phyloP scores from a whole-genome alignment of 2,329 filamentous ascomycete genomes.

The Colletotrichum sp. region DNA sequence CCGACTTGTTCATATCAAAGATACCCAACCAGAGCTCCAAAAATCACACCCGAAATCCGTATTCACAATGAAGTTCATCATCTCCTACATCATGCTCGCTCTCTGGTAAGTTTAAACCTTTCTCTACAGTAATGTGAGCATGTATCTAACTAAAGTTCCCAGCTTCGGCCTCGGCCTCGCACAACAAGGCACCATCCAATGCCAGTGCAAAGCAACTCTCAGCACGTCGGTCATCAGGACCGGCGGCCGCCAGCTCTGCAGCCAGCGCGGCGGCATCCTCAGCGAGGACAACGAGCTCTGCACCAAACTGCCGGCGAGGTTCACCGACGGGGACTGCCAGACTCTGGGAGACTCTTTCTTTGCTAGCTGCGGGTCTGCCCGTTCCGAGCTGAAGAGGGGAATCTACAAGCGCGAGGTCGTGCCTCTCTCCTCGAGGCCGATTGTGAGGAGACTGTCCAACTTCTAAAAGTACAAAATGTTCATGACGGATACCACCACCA shows the following conservation, averaged over 20 bases:
- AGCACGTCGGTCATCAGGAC: background rate
- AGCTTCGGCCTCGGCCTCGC: constrained; percentile 9
- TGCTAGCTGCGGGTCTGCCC: constrained; percentile 9
- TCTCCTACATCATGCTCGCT: constrained; percentile 3
- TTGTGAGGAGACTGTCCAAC: background rate
- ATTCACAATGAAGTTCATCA: background rate
- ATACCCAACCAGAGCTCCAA: background rate
- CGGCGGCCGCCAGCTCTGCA: constrained; percentile 3
- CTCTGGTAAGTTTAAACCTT: background rate
- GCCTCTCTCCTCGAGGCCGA: constrained; percentile 1
- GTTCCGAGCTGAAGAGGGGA: constrained; percentile 11
- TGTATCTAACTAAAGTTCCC: background rate
- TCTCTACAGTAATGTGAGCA: background rate
- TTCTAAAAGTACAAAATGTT: background rate
- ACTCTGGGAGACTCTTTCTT: constrained; percentile 11
- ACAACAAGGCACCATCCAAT: constrained; percentile 14
- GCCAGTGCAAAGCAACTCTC: constrained; percentile 2
- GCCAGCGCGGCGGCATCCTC: constrained; percentile 1
- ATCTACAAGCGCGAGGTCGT: constrained; percentile 16
- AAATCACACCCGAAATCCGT: background rate
- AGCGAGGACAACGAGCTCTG: constrained; percentile 11
- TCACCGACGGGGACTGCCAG: constrained; percentile 12
- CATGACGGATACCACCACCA: background rate
- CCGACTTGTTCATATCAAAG: background rate
- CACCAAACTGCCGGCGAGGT: background rate